Evolutionary conservation across 345 rosid genomes (phyloP).

Genomic region (Citrus glauca): DNA sequence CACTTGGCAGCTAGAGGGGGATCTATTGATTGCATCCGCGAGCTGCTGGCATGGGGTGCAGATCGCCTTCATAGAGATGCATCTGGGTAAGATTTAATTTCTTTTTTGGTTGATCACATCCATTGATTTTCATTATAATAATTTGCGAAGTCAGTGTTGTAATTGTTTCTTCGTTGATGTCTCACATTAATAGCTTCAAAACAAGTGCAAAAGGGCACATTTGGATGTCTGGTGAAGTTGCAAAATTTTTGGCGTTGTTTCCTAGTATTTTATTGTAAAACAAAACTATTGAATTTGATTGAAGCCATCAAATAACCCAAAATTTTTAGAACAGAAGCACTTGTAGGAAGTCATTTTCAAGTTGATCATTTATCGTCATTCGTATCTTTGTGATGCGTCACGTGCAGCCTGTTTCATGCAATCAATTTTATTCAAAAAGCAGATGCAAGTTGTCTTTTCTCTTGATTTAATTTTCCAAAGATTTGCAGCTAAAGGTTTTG

Average conservation of each 20-base stretch:
- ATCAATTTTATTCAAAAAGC: constrained; percentile 1
- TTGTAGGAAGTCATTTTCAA: neutral
- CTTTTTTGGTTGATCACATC: neutral
- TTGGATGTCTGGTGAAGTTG: neutral
- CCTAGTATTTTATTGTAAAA: neutral
- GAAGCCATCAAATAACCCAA: neutral
- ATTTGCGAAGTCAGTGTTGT: neutral
- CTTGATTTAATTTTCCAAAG: neutral
- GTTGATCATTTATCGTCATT: neutral
- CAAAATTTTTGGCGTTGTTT: neutral
- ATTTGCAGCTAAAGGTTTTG: neutral
- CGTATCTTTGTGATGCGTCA: neutral
- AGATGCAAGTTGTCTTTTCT: neutral
- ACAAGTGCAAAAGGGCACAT: neutral
- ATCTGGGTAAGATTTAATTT: constrained; percentile 57
- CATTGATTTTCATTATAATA: neutral
- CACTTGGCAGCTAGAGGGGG: constrained; percentile 99
- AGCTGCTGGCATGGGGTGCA: constrained; percentile 94
- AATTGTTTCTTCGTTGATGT: neutral
- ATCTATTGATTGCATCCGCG: constrained; percentile 87
- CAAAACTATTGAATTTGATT: neutral
- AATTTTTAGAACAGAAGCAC: neutral
- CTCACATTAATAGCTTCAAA: constrained; percentile 1
- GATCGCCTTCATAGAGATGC: constrained; percentile 94
- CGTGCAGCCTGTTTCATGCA: neutral